Conservation (phyloP, 176 grass and related monocot genomes). For the Bonia amplexicaulis region DNA sequence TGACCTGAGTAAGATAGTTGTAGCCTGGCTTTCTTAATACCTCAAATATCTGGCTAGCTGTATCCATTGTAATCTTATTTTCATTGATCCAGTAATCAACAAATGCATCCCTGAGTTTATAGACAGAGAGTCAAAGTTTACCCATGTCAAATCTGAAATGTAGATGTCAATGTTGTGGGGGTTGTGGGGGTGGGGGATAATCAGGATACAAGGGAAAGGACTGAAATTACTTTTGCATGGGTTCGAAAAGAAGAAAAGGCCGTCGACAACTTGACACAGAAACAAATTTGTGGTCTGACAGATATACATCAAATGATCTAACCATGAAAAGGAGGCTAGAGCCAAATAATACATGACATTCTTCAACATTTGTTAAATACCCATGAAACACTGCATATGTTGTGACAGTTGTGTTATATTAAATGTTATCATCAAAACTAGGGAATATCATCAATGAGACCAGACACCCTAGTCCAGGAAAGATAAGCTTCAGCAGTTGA, state of each 20-base stretch:
- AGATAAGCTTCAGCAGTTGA: constrained; percentile 14
- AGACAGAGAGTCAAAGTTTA: constrained; percentile 12
- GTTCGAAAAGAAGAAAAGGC: background rate
- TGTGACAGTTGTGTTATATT: background rate
- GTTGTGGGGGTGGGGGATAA: background rate
- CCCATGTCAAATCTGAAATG: constrained; percentile 12
- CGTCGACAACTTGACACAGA: background rate
- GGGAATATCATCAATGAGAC: background rate
- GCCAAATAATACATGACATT: background rate
- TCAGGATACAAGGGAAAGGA: background rate
- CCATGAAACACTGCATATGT: constrained; percentile 3
- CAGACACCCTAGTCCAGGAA: background rate
- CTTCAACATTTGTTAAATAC: constrained; percentile 11
- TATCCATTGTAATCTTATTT: constrained; percentile 93
- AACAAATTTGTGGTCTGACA: background rate
- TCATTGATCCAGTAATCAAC: constrained; percentile 91
- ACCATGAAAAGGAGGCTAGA: background rate
- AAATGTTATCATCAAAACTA: background rate
- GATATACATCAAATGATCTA: background rate
- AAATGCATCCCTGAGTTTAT: constrained; percentile 77
- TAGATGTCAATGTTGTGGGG: background rate
- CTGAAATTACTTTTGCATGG: background rate
- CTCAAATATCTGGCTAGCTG: constrained; percentile 81
- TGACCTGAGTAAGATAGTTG: constrained; percentile 74
- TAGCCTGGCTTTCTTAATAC: constrained; percentile 70